phyloP scores from a whole-genome alignment of 2,329 filamentous ascomycete genomes.

The Fusarium duplospermum region DNA sequence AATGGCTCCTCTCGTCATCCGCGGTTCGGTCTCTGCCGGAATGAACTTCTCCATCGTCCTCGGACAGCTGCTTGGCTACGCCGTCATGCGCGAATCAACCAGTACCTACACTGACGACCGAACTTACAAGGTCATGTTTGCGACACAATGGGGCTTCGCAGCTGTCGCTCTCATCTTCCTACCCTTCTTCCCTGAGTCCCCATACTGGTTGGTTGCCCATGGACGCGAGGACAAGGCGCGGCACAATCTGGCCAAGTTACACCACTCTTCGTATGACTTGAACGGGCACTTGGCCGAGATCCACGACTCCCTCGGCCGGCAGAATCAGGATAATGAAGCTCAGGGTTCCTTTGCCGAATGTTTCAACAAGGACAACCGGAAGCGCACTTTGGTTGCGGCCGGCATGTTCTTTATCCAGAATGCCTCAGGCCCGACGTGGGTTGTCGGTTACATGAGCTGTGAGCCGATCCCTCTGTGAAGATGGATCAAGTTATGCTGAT shows the following conservation, averaged over 20 bases:
- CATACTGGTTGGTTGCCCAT: neutral
- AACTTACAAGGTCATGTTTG: neutral
- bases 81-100: neutral
- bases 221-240: neutral
- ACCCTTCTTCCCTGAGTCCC: neutral
- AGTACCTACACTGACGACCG: neutral
- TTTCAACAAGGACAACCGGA: neutral
- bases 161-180: neutral
- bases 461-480: neutral
- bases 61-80: neutral
- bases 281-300: neutral
- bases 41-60: neutral
- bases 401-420: neutral
- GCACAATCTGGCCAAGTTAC: neutral
- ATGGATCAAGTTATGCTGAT: neutral
- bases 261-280: neutral
- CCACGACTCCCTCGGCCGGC: neutral
- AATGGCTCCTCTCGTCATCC: neutral
- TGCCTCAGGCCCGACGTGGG: neutral
- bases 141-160: neutral
- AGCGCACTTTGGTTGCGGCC: neutral
- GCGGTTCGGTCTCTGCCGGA: neutral
- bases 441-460: neutral
- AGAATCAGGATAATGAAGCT: neutral
- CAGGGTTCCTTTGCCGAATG: neutral